phyloP scores from a whole-genome alignment of 2,329 filamentous ascomycete species.

The Helotiales sp. region DNA sequence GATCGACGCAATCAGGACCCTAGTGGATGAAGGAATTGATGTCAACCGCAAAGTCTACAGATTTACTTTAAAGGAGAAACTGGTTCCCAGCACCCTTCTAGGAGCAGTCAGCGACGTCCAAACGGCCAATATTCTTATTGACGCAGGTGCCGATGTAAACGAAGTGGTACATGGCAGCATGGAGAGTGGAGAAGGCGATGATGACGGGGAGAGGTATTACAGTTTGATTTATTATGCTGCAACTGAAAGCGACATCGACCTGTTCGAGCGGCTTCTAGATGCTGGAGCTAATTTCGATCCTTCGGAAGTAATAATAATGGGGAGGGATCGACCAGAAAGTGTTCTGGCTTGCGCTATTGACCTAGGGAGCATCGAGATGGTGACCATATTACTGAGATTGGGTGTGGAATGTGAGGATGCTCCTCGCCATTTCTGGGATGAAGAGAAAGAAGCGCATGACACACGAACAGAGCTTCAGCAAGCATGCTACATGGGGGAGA shows the following conservation, averaged over 20 bases:
- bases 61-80: no score
- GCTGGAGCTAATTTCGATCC: slow-evolving; percentile 23
- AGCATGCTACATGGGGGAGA: slow-evolving; percentile 30
- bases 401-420: slow-evolving; percentile 29
- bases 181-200: not conserved
- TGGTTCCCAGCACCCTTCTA: not conserved
- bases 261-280: slow-evolving; percentile 22
- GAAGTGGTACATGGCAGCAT: slow-evolving; percentile 3
- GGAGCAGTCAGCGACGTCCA: slow-evolving; percentile 9
- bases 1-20: not conserved
- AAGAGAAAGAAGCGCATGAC: not conserved
- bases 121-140: slow-evolving; percentile 50
- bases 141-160: slow-evolving; percentile 52
- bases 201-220: not conserved
- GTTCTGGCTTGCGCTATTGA: slow-evolving; percentile 14
- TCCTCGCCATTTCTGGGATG: not conserved
- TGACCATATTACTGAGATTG: slow-evolving; percentile 26
- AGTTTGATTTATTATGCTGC: slow-evolving; percentile 11
- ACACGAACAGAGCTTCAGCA: slow-evolving; percentile 35
- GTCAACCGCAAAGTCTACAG: not conserved
- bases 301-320: not conserved
- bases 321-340: slow-evolving; percentile 1
- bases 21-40: slow-evolving; percentile 3
- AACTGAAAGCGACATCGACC: not conserved
- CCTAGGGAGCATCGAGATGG: slow-evolving; percentile 8